A percentile compares a stretch with the other conserved stretches of the same genome.
Evolutionary conservation across 2,329 filamentous ascomycete genomes (phyloP).

Genomic region (Monilinia laxa): DNA sequence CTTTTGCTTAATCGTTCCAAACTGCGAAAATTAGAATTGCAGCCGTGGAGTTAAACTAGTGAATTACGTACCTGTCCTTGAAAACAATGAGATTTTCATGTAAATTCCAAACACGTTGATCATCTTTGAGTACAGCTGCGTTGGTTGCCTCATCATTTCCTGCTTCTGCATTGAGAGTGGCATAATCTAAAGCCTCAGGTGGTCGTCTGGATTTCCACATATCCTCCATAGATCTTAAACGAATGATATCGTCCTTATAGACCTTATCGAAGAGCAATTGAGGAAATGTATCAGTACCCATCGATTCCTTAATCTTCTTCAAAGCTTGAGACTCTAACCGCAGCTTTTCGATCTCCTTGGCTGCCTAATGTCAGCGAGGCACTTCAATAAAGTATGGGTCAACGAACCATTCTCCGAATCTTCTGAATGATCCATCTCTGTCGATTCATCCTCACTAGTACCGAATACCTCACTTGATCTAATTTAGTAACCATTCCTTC

Average conservation of each 20-base stretch:
- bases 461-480: conserved; percentile 77
- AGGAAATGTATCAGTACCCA: conserved; percentile 75
- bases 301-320: conserved; percentile 76
- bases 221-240: conserved; percentile 82
- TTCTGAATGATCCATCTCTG: conserved; percentile 74
- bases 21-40: conserved; percentile 44
- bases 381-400: conserved; percentile 24
- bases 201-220: conserved; percentile 89
- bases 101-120: conserved; percentile 77
- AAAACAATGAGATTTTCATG: conserved; percentile 85
- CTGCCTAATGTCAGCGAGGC: conserved; percentile 39
- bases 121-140: conserved; percentile 59
- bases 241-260: conserved; percentile 79
- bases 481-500: conserved; percentile 37
- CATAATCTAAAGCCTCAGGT: conserved; percentile 72
- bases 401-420: conserved; percentile 72
- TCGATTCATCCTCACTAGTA: conserved; percentile 79
- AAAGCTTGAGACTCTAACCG: conserved; percentile 80
- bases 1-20: conserved; percentile 74
- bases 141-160: conserved; percentile 48
- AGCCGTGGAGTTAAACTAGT: no score
- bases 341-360: conserved; percentile 83
- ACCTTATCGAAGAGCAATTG: conserved; percentile 89
- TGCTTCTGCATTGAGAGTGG: conserved; percentile 55
- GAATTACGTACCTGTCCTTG: conserved; percentile 60